Evolutionary conservation across 257 asterid species (phyloP).

Genomic region (Nicotiana attenuata): DNA sequence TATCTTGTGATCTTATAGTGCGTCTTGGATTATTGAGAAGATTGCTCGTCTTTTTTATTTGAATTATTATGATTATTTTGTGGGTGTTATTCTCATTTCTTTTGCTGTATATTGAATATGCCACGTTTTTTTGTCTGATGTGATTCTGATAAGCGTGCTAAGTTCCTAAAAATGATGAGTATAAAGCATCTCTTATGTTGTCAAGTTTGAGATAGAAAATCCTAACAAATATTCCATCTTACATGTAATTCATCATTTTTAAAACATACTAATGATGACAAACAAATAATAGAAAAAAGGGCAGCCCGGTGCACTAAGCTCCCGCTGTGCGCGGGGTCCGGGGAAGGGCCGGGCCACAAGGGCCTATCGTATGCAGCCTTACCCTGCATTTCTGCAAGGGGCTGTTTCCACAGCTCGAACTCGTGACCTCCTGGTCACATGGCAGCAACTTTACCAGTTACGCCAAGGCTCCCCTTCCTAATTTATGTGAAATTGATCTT

Average conservation of each 20-base stretch:
- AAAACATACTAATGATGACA: not conserved
- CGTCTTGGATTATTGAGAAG: not conserved
- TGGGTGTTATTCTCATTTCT: not conserved
- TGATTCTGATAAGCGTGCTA: not conserved
- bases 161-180: not conserved
- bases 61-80: not conserved
- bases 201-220: slow-evolving; percentile 1
- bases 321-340: no score
- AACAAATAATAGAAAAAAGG: no score
- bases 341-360: no score
- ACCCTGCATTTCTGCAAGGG: no score
- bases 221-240: not conserved
- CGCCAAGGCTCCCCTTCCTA: not conserved
- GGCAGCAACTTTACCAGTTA: no score
- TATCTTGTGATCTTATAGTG: not conserved
- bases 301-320: no score
- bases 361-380: no score
- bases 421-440: no score
- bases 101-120: not conserved
- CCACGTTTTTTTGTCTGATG: not conserved
- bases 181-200: not conserved
- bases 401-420: no score
- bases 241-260: not conserved
- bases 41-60: not conserved
- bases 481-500: not conserved